Evolutionary conservation across 2,329 filamentous ascomycete species (phyloP), one percentile per base, ranked within the genome.

Genomic region (Tolypocladium capitatum): DNA sequence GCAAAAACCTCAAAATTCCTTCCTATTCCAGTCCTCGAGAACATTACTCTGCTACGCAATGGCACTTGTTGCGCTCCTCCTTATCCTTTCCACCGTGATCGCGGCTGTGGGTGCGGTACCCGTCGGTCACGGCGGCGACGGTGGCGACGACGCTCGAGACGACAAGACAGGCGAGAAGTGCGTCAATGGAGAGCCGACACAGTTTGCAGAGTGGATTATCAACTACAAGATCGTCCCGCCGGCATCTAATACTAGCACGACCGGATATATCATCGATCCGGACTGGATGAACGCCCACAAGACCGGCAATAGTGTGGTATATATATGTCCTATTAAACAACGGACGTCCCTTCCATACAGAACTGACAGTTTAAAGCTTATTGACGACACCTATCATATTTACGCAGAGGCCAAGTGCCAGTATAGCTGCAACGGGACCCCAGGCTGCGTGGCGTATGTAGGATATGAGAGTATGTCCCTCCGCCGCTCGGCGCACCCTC

Each of bases 381-480:
- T 47, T 3, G 46, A 42, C 18, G 36, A 45, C 27, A 33, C 48
- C 5, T 38, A 21, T 31, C 21, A 45, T 13, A 30, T 47, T 9
- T 51, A 47, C 45, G 48, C 33, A 14, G 50, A 52, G 32, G 51
- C 46, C 21, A 53, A 45, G n/a, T 53, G 52, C 45, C 52, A 53
- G 43, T 52, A 49, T 18, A 47, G 41, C 5, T 53, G 52, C 42
- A 51, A 48, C 43, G 50, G 45, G 2, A 51, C 36, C 9, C 40
- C 34, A 9, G 44, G 44, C 5, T 53, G 52, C 27, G 50, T 44
- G 11, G 51, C 52, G 4, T 53, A 46, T 42, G 51, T 45, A 20
- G 51, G 46, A 35, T 50, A 47, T n/a, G 33, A 51, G 36, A 38
- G 51, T 53, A 36, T 18, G 46, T 32, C 10, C 3, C 14, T 38